These are phyloP conservation scores for Phytopythium cucurbitacearum DNA, from an alignment of 352 stramenopile genomes.

Conservation along the genomic window DNA sequence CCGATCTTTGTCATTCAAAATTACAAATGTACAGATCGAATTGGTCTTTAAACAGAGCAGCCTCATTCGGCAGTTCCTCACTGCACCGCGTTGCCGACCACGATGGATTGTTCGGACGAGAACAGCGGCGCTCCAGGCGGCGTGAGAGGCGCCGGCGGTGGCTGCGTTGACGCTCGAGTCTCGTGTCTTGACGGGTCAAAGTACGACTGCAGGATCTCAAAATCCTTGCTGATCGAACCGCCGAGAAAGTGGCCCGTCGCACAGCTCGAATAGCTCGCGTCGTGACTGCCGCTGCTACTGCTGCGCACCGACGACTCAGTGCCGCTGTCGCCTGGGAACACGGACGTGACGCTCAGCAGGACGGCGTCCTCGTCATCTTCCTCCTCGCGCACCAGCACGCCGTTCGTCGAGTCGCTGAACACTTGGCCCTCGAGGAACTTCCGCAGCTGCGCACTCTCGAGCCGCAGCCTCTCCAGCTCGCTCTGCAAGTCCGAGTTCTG, in stretches of 20 bases:
- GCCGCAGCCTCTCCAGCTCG: slow-evolving; percentile 63
- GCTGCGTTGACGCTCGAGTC: background rate
- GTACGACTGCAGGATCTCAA: slow-evolving; percentile 76
- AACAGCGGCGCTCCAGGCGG: slow-evolving; percentile 3
- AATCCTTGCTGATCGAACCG: slow-evolving; percentile 60
- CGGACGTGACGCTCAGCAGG: slow-evolving; percentile 62
- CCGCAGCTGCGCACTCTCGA: slow-evolving; percentile 51
- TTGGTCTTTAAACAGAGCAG: no score
- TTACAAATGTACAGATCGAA: no score
- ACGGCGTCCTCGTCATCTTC: slow-evolving; percentile 72
- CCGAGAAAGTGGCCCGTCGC: slow-evolving; percentile 37
- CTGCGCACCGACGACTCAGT: slow-evolving; percentile 7
- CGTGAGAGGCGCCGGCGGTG: slow-evolving; percentile 1
- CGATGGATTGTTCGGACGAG: slow-evolving; percentile 6
- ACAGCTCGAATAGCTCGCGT: slow-evolving; percentile 7
- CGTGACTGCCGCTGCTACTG: slow-evolving; percentile 1
- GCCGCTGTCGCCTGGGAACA: slow-evolving; percentile 17
- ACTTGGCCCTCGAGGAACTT: slow-evolving; percentile 67
- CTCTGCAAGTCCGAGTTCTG: slow-evolving; percentile 70
- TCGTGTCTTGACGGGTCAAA: slow-evolving; percentile 37
- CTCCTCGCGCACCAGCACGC: slow-evolving; percentile 72
- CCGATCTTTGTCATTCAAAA: no score
- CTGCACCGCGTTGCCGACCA: slow-evolving; percentile 1
- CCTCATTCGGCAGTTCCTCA: background rate
- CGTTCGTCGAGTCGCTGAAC: slow-evolving; percentile 58